A percentile compares a stretch with the other conserved stretches of the same genome.
Conservation (phyloP, 2,329 filamentous ascomycete species). For the Trichophaea hybrida region DNA sequence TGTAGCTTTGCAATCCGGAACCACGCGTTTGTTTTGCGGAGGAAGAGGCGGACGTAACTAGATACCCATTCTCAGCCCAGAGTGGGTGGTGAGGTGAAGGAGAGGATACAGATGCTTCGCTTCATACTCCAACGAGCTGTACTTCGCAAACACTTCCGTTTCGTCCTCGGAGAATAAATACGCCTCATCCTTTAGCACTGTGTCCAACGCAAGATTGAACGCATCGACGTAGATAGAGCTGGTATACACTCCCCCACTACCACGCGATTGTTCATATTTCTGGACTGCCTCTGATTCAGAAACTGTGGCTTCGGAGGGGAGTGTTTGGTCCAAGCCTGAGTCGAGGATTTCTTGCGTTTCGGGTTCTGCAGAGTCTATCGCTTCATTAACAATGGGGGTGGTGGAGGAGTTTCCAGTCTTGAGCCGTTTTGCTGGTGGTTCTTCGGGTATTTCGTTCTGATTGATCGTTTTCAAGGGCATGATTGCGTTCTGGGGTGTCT, state of each 20-base stretch:
- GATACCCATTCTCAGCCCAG: background rate
- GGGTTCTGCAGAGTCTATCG: no score
- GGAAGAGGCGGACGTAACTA: constrained; percentile 81
- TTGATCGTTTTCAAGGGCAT: no score
- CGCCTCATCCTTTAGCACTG: constrained; percentile 73
- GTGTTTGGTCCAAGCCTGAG: constrained; percentile 4
- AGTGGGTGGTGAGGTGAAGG: background rate
- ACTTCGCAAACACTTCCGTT: constrained; percentile 58
- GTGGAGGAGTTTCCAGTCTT: no score
- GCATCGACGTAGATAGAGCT: constrained; percentile 95
- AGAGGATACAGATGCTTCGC: constrained; percentile 67
- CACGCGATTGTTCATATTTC: constrained; percentile 6
- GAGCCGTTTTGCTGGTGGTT: no score
- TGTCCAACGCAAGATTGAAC: constrained; percentile 83
- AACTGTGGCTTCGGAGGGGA: background rate
- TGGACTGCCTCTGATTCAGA: background rate
- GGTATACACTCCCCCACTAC: constrained; percentile 7
- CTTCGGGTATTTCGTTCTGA: no score
- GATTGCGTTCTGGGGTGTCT: no score
- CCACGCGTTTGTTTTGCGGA: constrained; percentile 85
- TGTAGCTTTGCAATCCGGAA: constrained; percentile 64
- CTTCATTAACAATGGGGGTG: no score
- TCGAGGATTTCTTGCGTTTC: background rate
- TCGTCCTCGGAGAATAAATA: constrained; percentile 78
- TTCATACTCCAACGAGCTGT: constrained; percentile 63